Conservation (phyloP, 495 filamentous ascomycete species). For the Neurospora terricola region DNA sequence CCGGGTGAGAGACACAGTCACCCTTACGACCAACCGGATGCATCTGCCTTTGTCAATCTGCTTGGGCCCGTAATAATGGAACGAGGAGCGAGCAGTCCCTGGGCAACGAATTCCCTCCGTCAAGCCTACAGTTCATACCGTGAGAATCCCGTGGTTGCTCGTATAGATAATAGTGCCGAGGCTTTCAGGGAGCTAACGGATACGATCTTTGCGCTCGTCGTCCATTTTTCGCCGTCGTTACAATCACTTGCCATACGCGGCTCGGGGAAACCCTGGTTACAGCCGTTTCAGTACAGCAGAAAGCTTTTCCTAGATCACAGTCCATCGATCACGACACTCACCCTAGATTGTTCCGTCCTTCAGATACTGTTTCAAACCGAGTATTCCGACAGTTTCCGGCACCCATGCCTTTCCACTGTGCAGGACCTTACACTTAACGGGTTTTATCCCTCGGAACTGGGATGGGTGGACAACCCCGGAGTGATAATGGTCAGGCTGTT, state of each 20-base stretch:
- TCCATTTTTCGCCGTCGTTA: neutral
- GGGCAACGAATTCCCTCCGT: neutral
- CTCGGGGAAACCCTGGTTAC: no score
- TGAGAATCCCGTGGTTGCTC: neutral
- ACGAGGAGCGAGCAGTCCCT: neutral
- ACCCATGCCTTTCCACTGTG: neutral
- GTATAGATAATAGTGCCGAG: rapidly evolving
- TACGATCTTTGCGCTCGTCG: neutral
- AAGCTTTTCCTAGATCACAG: neutral
- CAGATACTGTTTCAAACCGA: neutral
- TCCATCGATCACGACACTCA: neutral
- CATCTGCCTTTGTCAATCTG: neutral
- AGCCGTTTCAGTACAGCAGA: neutral
- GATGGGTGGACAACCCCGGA: neutral
- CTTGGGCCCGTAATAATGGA: neutral
- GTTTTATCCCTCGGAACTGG: neutral
- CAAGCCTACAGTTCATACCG: neutral
- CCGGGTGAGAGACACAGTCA: neutral
- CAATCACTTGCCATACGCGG: neutral
- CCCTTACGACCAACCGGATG: neutral
- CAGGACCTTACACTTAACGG: neutral
- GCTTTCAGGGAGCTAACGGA: neutral
- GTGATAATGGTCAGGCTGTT: neutral
- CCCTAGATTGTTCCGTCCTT: neutral
- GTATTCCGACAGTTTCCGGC: no score